Conservation (phyloP, 2,329 filamentous ascomycete genomes). For the Colletotrichum sp. region DNA sequence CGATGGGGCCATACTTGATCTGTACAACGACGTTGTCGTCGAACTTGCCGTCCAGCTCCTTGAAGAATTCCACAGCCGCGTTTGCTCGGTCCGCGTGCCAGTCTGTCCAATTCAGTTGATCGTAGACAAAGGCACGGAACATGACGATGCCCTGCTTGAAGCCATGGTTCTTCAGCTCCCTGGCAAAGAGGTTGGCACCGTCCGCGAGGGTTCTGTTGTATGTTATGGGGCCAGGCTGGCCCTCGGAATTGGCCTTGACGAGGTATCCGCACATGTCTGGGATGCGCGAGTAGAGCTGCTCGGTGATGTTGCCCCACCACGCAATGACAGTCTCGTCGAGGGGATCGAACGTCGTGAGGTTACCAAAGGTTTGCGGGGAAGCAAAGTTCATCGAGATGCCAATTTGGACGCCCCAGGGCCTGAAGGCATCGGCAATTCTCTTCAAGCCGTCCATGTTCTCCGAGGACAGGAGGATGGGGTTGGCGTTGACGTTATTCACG, state of each 20-base stretch:
- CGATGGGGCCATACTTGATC: constrained; percentile 77
- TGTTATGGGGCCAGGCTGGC: constrained; percentile 70
- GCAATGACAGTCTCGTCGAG: constrained; percentile 62
- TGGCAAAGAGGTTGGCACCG: constrained; percentile 72
- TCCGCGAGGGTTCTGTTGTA: constrained; percentile 74
- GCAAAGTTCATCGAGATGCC: constrained; percentile 74
- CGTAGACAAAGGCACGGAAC: constrained; percentile 77
- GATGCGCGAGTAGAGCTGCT: constrained; percentile 62
- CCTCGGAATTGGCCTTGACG: constrained; percentile 76
- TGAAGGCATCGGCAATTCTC: constrained; percentile 67
- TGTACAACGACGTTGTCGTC: constrained; percentile 75
- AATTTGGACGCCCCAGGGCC: constrained; percentile 70
- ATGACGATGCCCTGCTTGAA: constrained; percentile 59
- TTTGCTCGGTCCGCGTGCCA: constrained; percentile 75
- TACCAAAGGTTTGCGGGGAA: constrained; percentile 62
- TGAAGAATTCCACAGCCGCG: constrained; percentile 71
- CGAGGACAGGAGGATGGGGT: constrained; percentile 59
- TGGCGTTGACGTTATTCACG: constrained; percentile 77
- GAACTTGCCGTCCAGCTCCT: constrained; percentile 67
- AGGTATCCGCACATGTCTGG: constrained; percentile 74
- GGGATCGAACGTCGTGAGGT: constrained; percentile 68
- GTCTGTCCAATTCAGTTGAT: constrained; percentile 58
- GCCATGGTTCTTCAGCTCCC: constrained; percentile 59
- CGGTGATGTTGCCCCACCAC: constrained; percentile 68
- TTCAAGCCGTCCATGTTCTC: constrained; percentile 66